These are phyloP conservation scores for Teratosphaeria viscida DNA, from an alignment of 2,329 filamentous ascomycete species.

Conservation along the genomic window DNA sequence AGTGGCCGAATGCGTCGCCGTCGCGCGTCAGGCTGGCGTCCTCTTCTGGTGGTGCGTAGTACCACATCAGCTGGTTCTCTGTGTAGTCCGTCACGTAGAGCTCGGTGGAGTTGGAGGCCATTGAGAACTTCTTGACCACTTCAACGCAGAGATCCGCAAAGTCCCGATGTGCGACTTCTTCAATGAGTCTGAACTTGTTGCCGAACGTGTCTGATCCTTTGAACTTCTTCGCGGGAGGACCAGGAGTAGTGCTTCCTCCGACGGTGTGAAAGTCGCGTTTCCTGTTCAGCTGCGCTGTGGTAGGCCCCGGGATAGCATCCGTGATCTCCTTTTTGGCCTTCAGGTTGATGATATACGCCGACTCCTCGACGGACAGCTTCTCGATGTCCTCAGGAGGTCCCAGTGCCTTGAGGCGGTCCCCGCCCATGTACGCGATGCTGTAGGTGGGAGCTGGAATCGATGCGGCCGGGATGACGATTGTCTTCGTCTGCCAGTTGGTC, in stretches of 20 bases:
- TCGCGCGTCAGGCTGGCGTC: slow-evolving; percentile 11
- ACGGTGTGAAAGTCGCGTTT: slow-evolving; percentile 1
- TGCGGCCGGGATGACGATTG: slow-evolving; percentile 15
- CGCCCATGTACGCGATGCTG: slow-evolving; percentile 18
- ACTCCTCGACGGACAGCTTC: slow-evolving; percentile 18
- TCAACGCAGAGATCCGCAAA: slow-evolving; percentile 65
- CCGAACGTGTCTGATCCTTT: slow-evolving; percentile 24
- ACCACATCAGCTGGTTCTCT: slow-evolving; percentile 52
- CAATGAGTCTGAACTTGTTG: slow-evolving; percentile 49
- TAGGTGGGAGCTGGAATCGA: slow-evolving; percentile 20
- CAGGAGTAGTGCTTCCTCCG: neutral
- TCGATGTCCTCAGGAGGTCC: slow-evolving; percentile 8
- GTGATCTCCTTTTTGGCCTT: slow-evolving; percentile 6
- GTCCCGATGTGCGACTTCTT: slow-evolving; percentile 45
- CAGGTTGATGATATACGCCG: slow-evolving; percentile 25
- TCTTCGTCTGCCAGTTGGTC: slow-evolving; percentile 14
- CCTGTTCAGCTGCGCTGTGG: neutral
- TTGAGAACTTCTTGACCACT: slow-evolving; percentile 49
- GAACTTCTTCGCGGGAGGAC: slow-evolving; percentile 1
- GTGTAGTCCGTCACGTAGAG: slow-evolving; percentile 81
- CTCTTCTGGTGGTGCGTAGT: slow-evolving; percentile 37
- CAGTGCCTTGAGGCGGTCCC: slow-evolving; percentile 10
- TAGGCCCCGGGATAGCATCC: neutral
- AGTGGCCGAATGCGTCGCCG: slow-evolving; percentile 23
- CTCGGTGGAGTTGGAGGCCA: slow-evolving; percentile 36